Percentiles rank a stretch among this genome's conserved stretches.
These are phyloP conservation scores for Penicillium alfredii DNA, from an alignment of 495 filamentous ascomycete genomes.

Conservation along the genomic window DNA sequence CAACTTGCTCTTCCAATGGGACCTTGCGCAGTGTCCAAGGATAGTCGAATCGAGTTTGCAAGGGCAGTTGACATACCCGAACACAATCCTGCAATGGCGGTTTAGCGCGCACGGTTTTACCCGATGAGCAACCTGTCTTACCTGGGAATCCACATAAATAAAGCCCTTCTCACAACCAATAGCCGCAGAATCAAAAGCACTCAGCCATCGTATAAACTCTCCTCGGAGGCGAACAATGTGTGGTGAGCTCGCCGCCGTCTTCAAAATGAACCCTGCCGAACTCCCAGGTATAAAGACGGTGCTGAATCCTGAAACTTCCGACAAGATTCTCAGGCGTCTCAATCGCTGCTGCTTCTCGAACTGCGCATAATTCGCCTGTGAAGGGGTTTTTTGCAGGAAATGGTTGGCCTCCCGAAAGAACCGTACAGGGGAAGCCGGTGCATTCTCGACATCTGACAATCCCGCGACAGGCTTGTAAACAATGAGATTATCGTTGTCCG, in stretches of 20 bases:
- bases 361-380: slow-evolving; percentile 28
- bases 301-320: slow-evolving; percentile 66
- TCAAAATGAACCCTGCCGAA: slow-evolving; percentile 73
- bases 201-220: slow-evolving; percentile 57
- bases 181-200: slow-evolving; percentile 55
- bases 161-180: slow-evolving; percentile 73
- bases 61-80: slow-evolving; percentile 61
- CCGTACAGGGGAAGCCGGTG: slow-evolving; percentile 44
- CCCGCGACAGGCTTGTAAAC: slow-evolving; percentile 74
- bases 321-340: slow-evolving; percentile 53
- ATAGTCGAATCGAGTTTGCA: slow-evolving; percentile 58
- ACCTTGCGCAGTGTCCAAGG: slow-evolving; percentile 65
- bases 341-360: slow-evolving; percentile 36
- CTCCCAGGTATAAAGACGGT: slow-evolving; percentile 74
- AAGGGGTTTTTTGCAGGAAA: slow-evolving; percentile 46
- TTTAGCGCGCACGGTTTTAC: slow-evolving; percentile 5
- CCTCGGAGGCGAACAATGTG: slow-evolving; percentile 66
- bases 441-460: slow-evolving; percentile 17
- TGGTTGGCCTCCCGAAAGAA: slow-evolving; percentile 72
- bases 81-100: slow-evolving; percentile 48
- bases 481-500: slow-evolving; percentile 72
- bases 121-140: slow-evolving; percentile 16
- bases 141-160: slow-evolving; percentile 63
- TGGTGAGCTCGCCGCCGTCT: slow-evolving; percentile 66
- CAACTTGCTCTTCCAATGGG: slow-evolving; percentile 63